Conservation (phyloP, 2,329 filamentous ascomycete species). For the Arachnopeziza araneosa region DNA sequence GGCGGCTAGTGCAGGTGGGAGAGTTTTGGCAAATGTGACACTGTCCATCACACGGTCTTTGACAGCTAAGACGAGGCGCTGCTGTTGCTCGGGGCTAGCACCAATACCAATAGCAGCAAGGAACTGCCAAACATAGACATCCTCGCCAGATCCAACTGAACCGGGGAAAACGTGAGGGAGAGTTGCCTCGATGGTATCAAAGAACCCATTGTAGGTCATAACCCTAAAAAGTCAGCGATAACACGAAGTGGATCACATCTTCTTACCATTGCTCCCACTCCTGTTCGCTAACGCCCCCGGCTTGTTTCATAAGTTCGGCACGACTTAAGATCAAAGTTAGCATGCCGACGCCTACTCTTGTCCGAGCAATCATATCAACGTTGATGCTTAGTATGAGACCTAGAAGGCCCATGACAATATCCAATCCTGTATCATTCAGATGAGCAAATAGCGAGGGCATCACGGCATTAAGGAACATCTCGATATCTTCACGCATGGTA, state of each 20-base stretch:
- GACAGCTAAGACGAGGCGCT: conserved; percentile 86
- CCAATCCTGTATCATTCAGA: conserved; percentile 82
- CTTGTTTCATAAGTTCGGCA: conserved; percentile 87
- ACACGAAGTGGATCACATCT: background rate
- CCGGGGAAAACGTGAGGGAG: conserved; percentile 85
- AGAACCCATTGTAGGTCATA: conserved; percentile 76
- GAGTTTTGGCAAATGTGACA: conserved; percentile 78
- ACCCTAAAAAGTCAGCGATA: conserved; percentile 47
- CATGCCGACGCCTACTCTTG: conserved; percentile 81
- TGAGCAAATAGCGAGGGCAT: conserved; percentile 88
- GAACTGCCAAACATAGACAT: conserved; percentile 98
- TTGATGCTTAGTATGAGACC: conserved; percentile 79
- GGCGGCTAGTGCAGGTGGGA: conserved; percentile 79
- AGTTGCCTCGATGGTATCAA: conserved; percentile 78
- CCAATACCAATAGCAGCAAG: conserved; percentile 91
- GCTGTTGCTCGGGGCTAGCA: conserved; percentile 90
- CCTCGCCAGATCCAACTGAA: conserved; percentile 82
- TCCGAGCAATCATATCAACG: conserved; percentile 76
- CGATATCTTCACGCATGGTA: conserved; percentile 82
- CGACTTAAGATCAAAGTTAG: conserved; percentile 92
- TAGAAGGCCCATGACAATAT: conserved; percentile 85
- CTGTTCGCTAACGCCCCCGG: conserved; percentile 60
- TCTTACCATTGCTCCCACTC: conserved; percentile 75
- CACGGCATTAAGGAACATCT: conserved; percentile 81
- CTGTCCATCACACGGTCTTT: conserved; percentile 99